A percentile compares a stretch with the other conserved stretches of the same genome.
These are phyloP conservation scores for Botrytis elliptica DNA, from an alignment of 2,329 filamentous ascomycete genomes.

Conservation along the genomic window DNA sequence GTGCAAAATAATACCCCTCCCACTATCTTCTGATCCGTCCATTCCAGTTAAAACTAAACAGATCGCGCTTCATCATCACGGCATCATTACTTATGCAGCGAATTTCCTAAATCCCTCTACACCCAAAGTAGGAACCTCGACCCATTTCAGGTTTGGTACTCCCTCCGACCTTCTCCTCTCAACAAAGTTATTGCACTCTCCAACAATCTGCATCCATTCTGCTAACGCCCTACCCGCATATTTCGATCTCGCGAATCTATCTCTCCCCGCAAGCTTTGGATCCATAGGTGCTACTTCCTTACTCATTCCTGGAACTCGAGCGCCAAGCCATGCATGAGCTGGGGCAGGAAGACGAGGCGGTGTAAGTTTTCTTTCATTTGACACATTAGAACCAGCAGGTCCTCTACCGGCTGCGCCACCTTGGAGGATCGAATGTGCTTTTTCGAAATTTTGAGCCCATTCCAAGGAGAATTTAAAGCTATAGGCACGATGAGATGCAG, in stretches of 20 bases:
- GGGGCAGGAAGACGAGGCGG: slow-evolving; percentile 68
- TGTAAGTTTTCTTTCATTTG: slow-evolving; percentile 57
- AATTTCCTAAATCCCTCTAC: slow-evolving; percentile 59
- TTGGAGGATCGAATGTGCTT: slow-evolving; percentile 23
- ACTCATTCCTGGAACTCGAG: slow-evolving; percentile 35
- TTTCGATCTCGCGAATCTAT: slow-evolving; percentile 45
- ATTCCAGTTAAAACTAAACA: neutral
- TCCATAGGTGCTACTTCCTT: slow-evolving; percentile 33
- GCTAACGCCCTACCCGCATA: slow-evolving; percentile 73
- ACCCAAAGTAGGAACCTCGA: slow-evolving; percentile 66
- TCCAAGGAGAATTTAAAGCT: slow-evolving; percentile 75
- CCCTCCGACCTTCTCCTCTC: slow-evolving; percentile 74
- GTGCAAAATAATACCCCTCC: neutral
- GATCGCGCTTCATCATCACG: neutral
- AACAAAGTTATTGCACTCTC: slow-evolving; percentile 79
- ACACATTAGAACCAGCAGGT: slow-evolving; percentile 18
- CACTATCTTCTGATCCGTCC: neutral
- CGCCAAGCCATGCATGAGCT: slow-evolving; percentile 62
- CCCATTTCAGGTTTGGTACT: slow-evolving; percentile 60
- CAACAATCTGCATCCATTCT: slow-evolving; percentile 73
- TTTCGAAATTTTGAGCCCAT: slow-evolving; percentile 54
- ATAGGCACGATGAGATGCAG: slow-evolving; percentile 47
- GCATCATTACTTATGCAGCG: slow-evolving; percentile 13
- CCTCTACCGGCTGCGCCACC: slow-evolving; percentile 13
- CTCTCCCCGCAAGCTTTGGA: slow-evolving; percentile 29